phyloP scores from a whole-genome alignment of 257 asterid genomes.

The Solanum pennellii region DNA sequence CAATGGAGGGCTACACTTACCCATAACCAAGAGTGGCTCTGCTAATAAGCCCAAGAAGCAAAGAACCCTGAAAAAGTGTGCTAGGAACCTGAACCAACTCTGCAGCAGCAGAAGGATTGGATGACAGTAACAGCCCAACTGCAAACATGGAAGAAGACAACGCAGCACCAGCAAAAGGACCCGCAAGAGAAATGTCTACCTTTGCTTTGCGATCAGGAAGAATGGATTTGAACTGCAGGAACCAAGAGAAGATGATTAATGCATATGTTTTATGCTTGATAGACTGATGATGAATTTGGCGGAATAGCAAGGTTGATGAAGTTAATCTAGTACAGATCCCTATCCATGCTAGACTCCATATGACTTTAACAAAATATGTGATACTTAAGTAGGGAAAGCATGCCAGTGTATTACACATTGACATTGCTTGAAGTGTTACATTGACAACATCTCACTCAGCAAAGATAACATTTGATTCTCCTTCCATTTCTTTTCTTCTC shows the following conservation, averaged over 20 bases:
- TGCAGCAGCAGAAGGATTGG: constrained; percentile 61
- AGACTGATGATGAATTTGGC: neutral
- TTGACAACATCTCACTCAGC: neutral
- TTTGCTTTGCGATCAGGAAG: constrained; percentile 88
- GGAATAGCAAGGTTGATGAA: neutral
- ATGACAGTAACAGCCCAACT: constrained; percentile 75
- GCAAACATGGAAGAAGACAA: constrained; percentile 74
- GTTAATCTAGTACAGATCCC: neutral
- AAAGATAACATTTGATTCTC: neutral
- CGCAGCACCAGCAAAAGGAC: constrained; percentile 85
- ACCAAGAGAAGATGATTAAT: neutral
- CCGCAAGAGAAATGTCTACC: constrained; percentile 84
- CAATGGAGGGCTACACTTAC: constrained; percentile 28
- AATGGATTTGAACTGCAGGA: constrained; percentile 86
- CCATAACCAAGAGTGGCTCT: constrained; percentile 69
- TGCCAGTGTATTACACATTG: neutral
- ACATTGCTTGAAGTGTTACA: neutral
- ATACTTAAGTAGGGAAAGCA: neutral
- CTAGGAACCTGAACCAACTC: constrained; percentile 95
- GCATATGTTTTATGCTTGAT: neutral
- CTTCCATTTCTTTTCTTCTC: neutral
- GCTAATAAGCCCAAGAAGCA: constrained; percentile 93
- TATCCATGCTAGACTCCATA: neutral
- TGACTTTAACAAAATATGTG: neutral
- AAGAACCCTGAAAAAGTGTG: constrained; percentile 89